Conservation (phyloP, 768 basidiomycete species). For the Paxillus ammoniavirescens region DNA sequence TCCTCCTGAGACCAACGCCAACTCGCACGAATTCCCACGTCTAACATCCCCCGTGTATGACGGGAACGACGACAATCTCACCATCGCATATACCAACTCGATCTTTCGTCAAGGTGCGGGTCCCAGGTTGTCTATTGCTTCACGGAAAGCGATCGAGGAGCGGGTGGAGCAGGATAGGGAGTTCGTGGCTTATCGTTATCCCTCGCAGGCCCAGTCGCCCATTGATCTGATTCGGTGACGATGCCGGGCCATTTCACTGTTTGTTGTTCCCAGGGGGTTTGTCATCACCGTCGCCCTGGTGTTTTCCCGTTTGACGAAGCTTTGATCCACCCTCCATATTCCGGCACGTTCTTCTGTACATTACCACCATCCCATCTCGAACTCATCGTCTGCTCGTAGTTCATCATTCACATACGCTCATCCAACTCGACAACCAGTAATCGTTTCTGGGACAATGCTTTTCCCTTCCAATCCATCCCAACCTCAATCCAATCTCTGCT, state of each 20-base stretch:
- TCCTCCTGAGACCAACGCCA: slow-evolving; percentile 30
- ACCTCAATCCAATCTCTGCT: slow-evolving; percentile 19
- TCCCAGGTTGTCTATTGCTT: slow-evolving; percentile 60
- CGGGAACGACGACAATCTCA: slow-evolving; percentile 46
- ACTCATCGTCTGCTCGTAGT: slow-evolving; percentile 19
- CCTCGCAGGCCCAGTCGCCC: slow-evolving; percentile 65
- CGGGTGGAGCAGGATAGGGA: slow-evolving; percentile 83
- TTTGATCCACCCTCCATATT: neutral
- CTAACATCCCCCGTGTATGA: slow-evolving; percentile 44
- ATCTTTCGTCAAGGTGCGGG: slow-evolving; percentile 51
- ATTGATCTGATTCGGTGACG: slow-evolving; percentile 56
- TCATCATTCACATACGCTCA: slow-evolving; percentile 13
- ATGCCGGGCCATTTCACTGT: neutral
- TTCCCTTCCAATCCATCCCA: slow-evolving; percentile 7
- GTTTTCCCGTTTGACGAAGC: slow-evolving; percentile 3
- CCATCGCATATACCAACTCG: slow-evolving; percentile 47
- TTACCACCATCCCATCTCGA: slow-evolving; percentile 7
- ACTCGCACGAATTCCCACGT: slow-evolving; percentile 47
- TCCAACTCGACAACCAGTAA: slow-evolving; percentile 16
- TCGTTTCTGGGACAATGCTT: slow-evolving; percentile 28
- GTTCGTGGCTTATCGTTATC: slow-evolving; percentile 86
- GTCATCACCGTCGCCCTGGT: slow-evolving; percentile 5
- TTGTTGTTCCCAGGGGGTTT: slow-evolving; percentile 1
- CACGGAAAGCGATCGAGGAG: slow-evolving; percentile 72
- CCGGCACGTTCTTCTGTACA: slow-evolving; percentile 15